A percentile compares a stretch with the other conserved stretches of the same genome.
Conservation (phyloP, 306 rosid species). For the Vigna hirtella region DNA sequence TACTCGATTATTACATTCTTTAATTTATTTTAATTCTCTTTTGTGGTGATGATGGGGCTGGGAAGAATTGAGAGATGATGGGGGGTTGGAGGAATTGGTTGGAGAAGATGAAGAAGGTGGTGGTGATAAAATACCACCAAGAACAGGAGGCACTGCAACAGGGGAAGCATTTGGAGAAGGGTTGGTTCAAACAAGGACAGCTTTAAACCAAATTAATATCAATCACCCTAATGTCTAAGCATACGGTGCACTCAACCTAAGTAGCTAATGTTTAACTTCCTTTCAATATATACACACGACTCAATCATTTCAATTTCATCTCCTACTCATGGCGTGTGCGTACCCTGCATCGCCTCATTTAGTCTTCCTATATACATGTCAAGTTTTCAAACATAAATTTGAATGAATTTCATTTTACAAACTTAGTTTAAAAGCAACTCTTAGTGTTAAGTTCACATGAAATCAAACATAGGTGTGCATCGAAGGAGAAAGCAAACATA, state of each 20-base stretch:
- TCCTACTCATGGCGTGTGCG: neutral
- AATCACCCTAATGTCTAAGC: conserved; percentile 25
- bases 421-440: neutral
- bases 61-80: conserved; percentile 54
- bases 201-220: conserved; percentile 10
- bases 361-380: neutral
- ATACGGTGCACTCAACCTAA: conserved; percentile 1
- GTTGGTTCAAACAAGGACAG: conserved; percentile 15
- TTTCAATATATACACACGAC: neutral
- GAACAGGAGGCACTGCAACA: conserved; percentile 65
- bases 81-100: conserved; percentile 45
- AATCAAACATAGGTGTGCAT: neutral
- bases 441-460: neutral
- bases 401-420: neutral
- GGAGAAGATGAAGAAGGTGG: conserved; percentile 41
- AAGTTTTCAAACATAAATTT: neutral
- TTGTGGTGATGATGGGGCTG: too few relatives aligned
- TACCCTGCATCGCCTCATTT: neutral
- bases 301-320: conserved; percentile 23
- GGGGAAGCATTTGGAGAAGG: conserved; percentile 82
- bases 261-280: neutral
- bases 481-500: neutral
- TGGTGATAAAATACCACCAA: conserved; percentile 43
- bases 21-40: too few relatives aligned
- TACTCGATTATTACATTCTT: too few relatives aligned